Evolutionary conservation across 2,329 filamentous ascomycete species (phyloP), one percentile per base, ranked within the genome.

Genomic region (Colletotrichum liriopes): DNA sequence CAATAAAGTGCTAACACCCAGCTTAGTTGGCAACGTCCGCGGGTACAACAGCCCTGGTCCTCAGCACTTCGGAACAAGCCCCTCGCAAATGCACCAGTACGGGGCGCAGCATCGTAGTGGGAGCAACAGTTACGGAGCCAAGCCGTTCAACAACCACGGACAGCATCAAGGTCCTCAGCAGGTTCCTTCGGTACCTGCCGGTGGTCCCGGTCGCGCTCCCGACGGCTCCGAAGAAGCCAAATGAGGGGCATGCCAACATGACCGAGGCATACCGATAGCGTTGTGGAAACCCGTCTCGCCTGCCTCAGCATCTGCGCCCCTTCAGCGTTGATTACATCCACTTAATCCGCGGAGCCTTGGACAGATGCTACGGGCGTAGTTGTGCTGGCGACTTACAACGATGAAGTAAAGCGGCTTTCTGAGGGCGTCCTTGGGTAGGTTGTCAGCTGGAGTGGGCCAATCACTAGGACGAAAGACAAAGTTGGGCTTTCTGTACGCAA

Each of bases 61-160:
- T 49, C 90, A 91, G 75, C 91, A 92, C 74, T 92, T 88, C 78
- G 88, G 90, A 66, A 89, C 88, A 45, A 93, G 91, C 77, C 91
- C 91, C 62, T 91, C 92, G 74, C 89, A 92, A 72, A 83, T 85
- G 76, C 90, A 92, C 78, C 89, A 92, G 76, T 92, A 90, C 77
- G 87, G 87, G 2, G 86, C 86, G 49, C 87, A 88, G 74, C 87
- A 90, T 78, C 89, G 89, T 75, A 91, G 87, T 77, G 88, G 88
- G 75, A 87, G 85, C 75, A 88, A 86, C 78, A 88, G 84, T 70
- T 87, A 88, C 72, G 77, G 77, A 74, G 85, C 83, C 75, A 89
- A 89, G 80, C 86, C 84, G 74, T 87, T 86, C 72, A 83, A 84
- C 63, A 82, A 47, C 47, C 70, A 70, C 79, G 71, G 67, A 29